Conservation (phyloP, 139 green algal genomes). For the Yamagishiella unicocca region DNA sequence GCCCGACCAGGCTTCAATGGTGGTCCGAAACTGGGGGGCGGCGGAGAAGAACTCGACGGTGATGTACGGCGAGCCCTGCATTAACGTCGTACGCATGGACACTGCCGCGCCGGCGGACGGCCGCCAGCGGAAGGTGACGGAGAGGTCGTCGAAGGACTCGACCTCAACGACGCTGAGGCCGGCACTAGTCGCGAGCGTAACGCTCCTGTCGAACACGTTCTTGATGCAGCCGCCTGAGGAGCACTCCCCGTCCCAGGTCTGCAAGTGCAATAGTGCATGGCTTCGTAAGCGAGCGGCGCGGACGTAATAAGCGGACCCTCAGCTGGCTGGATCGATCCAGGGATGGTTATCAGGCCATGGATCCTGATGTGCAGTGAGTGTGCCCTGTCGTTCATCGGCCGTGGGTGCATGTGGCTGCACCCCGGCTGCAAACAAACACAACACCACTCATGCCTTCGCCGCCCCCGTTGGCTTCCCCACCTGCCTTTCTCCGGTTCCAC, state of each 20-base stretch:
- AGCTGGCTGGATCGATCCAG: not conserved
- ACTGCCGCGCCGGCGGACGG: not conserved
- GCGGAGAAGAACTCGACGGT: slow-evolving; percentile 9
- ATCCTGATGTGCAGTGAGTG: no score
- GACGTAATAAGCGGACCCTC: not conserved
- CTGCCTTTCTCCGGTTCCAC: not conserved
- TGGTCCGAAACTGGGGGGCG: not conserved
- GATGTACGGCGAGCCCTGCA: slow-evolving; percentile 32
- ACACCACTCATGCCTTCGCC: no score
- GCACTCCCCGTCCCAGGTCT: not conserved
- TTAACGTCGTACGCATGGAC: slow-evolving; percentile 16
- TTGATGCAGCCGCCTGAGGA: not conserved
- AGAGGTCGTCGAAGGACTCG: slow-evolving; percentile 20
- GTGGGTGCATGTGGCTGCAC: no score
- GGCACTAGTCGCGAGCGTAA: not conserved
- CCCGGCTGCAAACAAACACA: no score
- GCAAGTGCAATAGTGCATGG: no score
- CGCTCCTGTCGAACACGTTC: not conserved
- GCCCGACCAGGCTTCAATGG: not conserved
- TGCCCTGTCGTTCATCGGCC: no score
- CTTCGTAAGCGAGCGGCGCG: no score
- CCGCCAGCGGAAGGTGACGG: slow-evolving; percentile 15
- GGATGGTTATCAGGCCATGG: not conserved
- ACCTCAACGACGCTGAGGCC: slow-evolving; percentile 2
- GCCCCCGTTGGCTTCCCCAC: no score